Evolutionary conservation across 768 basidiomycete species (phyloP), one percentile per base, ranked within the genome.

Genomic region (Hypsizygus marmoreus): DNA sequence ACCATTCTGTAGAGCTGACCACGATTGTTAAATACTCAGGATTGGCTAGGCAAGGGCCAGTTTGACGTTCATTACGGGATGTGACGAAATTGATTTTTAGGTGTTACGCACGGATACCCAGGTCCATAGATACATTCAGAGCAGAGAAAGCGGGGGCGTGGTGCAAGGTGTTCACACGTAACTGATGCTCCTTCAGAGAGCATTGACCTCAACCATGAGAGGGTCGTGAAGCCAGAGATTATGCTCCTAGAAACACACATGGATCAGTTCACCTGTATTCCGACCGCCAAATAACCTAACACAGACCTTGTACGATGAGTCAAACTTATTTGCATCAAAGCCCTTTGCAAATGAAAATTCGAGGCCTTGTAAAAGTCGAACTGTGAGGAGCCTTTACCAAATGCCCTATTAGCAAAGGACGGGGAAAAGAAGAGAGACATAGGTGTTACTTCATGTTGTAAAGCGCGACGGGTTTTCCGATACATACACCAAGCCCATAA

Each of bases 401-500:
- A 17, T 34, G 17, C 23, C 14, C 26, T 6, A 22, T 41, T 5
- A 43, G 30, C 13, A 20, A 7, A 43, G 13, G 23, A 16, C 28
- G 19, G 1, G 25, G 29, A 4, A 3, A 9, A 22, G 22, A 17
- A 6, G 16, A 10, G 4, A n/a, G 50, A n/a, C 20, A n/a, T 11
- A 16, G 12, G 4, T 40, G 40, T 29, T 4, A 62, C 61, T 62
- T 62, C 55, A 60, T 61, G 31, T 62, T 59, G 35, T 59, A 48
- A n/a, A 62, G 45, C 4, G 57, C 57, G 11, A 62, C 60, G 2
- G 56, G 53, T 26, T 60, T 63, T 11, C 59, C 61, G 19, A 59
- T 55, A 42, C 61, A 63, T 1, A 55, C 50, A 3, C 55, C 57
- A 1, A 43, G 47, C 13, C 61, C 59, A 23, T 50, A 49, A 26